Evolutionary conservation across 805 yeast genomes (phyloP).

Genomic region (Starmerella floricola): DNA sequence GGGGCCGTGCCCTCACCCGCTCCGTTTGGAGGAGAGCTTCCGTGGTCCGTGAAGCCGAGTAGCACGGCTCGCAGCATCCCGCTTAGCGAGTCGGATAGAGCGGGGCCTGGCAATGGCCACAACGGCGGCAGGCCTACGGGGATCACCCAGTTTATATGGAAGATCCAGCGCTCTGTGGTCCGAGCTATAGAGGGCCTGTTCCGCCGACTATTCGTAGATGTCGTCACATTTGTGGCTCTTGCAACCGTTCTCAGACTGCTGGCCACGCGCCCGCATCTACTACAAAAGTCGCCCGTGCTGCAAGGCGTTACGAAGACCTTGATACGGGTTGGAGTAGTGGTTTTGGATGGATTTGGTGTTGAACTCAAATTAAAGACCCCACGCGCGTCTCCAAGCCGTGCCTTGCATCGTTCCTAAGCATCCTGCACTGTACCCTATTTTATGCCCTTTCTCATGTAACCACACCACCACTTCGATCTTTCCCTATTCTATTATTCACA

Average conservation of each 20-base stretch:
- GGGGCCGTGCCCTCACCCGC: constrained; percentile 9
- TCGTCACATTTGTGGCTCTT: constrained; percentile 11
- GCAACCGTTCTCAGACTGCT: constrained; percentile 16
- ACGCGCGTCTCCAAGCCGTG: neutral
- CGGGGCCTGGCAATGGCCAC: neutral
- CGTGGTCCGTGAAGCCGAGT: neutral
- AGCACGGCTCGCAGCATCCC: too few species aligned
- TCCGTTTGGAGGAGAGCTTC: neutral
- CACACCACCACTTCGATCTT: too few species aligned
- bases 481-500: too few species aligned
- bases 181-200: constrained; percentile 5
- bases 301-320: constrained; percentile 9
- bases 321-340: constrained; percentile 19
- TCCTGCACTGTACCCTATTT: too few species aligned
- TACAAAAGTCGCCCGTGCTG: constrained; percentile 15
- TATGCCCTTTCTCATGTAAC: too few species aligned
- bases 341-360: constrained; percentile 21
- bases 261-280: constrained; percentile 13
- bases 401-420: too few species aligned
- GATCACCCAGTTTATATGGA: neutral
- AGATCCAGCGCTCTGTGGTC: neutral
- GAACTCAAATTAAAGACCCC: constrained; percentile 14
- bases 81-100: too few species aligned
- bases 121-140: neutral
- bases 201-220: constrained; percentile 16